These are phyloP conservation scores for Eutypa lata DNA, from an alignment of 2,329 filamentous ascomycete genomes.

Conservation along the genomic window DNA sequence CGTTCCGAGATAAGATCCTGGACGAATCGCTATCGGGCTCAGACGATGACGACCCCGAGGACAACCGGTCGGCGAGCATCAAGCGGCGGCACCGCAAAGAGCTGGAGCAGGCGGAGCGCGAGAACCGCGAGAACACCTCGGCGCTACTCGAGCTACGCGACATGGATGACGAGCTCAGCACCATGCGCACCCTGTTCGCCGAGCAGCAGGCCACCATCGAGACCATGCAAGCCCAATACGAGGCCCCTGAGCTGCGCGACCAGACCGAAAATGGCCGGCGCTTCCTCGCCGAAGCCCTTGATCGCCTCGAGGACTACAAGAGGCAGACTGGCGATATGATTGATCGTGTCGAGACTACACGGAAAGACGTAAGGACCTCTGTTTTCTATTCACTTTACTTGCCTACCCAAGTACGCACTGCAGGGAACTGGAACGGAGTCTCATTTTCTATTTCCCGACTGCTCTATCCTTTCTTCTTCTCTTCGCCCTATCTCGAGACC, in stretches of 20 bases:
- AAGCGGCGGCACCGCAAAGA: conserved; percentile 41
- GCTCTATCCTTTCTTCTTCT: too few relatives aligned
- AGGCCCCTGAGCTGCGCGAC: conserved; percentile 36
- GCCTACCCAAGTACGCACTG: conserved; percentile 20
- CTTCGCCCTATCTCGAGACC: too few relatives aligned
- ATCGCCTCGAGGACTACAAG: conserved; percentile 52
- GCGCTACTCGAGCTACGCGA: conserved; percentile 61
- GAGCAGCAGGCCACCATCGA: conserved; percentile 50
- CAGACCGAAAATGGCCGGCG: conserved; percentile 43
- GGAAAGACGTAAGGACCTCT: conserved; percentile 47
- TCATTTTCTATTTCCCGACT: too few relatives aligned
- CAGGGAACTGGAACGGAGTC: too few relatives aligned
- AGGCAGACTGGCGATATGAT: conserved; percentile 55
- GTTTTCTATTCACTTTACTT: conserved; percentile 21
- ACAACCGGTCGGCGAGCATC: conserved; percentile 36
- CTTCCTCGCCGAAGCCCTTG: conserved; percentile 52
- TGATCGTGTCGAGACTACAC: conserved; percentile 52
- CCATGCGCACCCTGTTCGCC: conserved; percentile 55
- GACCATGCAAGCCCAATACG: conserved; percentile 43
- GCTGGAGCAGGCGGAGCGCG: conserved; percentile 44
- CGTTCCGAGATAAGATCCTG: conserved; percentile 45
- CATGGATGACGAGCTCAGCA: conserved; percentile 61
- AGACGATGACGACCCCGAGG: conserved; percentile 36
- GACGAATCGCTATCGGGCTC: conserved; percentile 27
- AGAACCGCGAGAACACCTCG: conserved; percentile 62